These are phyloP conservation scores for Aeschynomene evenia DNA, from an alignment of 306 rosid genomes.

Conservation along the genomic window DNA sequence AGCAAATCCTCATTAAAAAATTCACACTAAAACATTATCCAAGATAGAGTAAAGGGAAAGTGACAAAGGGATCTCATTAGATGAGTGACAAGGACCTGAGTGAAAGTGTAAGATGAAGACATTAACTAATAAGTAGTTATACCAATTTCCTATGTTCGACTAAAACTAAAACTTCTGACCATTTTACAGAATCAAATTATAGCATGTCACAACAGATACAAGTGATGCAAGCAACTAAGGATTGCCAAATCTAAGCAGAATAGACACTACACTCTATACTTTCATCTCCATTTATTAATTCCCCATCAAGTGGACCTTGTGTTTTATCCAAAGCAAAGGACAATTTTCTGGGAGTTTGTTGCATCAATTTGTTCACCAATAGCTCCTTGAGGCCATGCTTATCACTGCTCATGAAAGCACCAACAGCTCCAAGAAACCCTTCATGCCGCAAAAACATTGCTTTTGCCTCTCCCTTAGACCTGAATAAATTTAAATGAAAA, in stretches of 20 bases:
- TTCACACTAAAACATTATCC: neutral
- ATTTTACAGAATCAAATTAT: constrained; percentile 24
- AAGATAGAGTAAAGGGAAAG: neutral
- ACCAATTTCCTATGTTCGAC: constrained; percentile 2
- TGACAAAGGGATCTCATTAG: neutral
- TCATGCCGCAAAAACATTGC: constrained; percentile 93
- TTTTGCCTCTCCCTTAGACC: constrained; percentile 97
- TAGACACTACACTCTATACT: constrained; percentile 75
- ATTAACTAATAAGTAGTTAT: neutral
- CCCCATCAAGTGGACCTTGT: constrained; percentile 40
- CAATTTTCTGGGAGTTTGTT: constrained; percentile 40
- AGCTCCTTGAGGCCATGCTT: constrained; percentile 60
- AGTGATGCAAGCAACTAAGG: constrained; percentile 46
- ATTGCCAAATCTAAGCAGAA: constrained; percentile 52
- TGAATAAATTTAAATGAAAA: constrained; percentile 21
- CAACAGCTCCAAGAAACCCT: constrained; percentile 96
- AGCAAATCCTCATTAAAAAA: neutral
- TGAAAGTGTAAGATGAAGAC: neutral
- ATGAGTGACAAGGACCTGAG: neutral
- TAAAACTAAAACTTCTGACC: constrained; percentile 3
- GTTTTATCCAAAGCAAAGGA: constrained; percentile 43
- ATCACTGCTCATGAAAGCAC: constrained; percentile 78
- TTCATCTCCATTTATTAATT: constrained; percentile 53
- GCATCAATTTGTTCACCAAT: constrained; percentile 44
- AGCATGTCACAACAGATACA: constrained; percentile 21